phyloP scores from a whole-genome alignment of 108 stramenopile species.

The Skeletonema potamos region DNA sequence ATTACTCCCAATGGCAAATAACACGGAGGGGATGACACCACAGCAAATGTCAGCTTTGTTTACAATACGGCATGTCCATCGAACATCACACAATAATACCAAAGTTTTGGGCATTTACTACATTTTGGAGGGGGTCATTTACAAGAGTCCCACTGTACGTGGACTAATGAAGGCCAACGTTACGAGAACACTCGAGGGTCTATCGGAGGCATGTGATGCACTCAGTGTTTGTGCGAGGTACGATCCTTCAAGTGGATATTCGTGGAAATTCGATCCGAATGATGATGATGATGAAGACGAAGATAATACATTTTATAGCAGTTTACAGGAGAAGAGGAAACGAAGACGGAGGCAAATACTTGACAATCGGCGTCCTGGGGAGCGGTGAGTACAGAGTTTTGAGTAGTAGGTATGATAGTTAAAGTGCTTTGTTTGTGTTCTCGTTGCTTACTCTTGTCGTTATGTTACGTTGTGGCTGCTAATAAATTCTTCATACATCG shows the following conservation, averaged over 20 bases:
- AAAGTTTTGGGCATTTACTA: slow-evolving; percentile 84
- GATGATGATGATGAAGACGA: slow-evolving; percentile 41
- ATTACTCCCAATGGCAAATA: slow-evolving; percentile 64
- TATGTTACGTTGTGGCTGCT: too few species aligned
- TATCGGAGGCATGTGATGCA: slow-evolving; percentile 70
- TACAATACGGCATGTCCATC: slow-evolving; percentile 77
- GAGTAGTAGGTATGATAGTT: too few species aligned
- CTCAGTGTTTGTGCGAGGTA: slow-evolving; percentile 74
- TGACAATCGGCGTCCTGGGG: slow-evolving; percentile 76
- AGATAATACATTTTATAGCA: slow-evolving; percentile 49
- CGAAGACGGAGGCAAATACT: slow-evolving; percentile 60
- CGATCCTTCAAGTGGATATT: slow-evolving; percentile 78
- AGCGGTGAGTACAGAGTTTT: slow-evolving; percentile 33
- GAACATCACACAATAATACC: slow-evolving; percentile 55
- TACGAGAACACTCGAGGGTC: slow-evolving; percentile 64
- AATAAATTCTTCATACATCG: too few species aligned
- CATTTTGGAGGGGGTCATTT: slow-evolving; percentile 85
- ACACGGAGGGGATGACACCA: slow-evolving; percentile 37
- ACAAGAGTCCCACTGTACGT: slow-evolving; percentile 77
- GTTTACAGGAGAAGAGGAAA: slow-evolving; percentile 55
- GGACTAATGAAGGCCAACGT: slow-evolving; percentile 82
- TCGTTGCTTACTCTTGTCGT: not conserved
- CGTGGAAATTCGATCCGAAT: slow-evolving; percentile 68
- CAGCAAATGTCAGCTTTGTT: slow-evolving; percentile 71
- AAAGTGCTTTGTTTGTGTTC: not conserved